Evolutionary conservation across 768 basidiomycete species (phyloP).

Genomic region (Cubamyces lactineus): DNA sequence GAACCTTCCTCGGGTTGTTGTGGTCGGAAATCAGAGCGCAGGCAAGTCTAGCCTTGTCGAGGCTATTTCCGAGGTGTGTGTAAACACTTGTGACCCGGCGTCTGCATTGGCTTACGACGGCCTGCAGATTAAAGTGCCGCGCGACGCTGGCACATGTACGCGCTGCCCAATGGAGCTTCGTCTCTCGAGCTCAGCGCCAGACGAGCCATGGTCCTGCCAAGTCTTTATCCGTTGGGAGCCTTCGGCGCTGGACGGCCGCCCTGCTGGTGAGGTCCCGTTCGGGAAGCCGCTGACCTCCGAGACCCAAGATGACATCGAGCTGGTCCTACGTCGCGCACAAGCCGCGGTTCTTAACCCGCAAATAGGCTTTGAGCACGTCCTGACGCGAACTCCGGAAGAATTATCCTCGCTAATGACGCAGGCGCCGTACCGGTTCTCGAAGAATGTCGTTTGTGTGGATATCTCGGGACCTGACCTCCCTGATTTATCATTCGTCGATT

Average conservation of each 20-base stretch:
- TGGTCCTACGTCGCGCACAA: conserved; percentile 62
- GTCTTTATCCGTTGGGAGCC: conserved; percentile 48
- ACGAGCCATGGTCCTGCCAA: conserved; percentile 32
- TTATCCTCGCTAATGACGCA: neutral
- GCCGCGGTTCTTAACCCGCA: conserved; percentile 58
- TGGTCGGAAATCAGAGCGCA: conserved; percentile 56
- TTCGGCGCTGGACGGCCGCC: conserved; percentile 30
- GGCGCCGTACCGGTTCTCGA: conserved; percentile 26
- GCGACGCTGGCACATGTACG: conserved; percentile 48
- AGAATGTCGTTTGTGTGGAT: conserved; percentile 34
- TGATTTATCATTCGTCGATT: conserved; percentile 34
- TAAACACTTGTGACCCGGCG: conserved; percentile 31
- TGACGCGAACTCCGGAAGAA: conserved; percentile 9
- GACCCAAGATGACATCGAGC: conserved; percentile 44
- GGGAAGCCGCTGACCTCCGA: conserved; percentile 47
- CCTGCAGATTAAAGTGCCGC: conserved; percentile 26
- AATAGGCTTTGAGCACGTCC: conserved; percentile 29
- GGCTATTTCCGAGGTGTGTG: conserved; percentile 54
- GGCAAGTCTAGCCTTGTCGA: conserved; percentile 53
- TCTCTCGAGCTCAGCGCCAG: conserved; percentile 25
- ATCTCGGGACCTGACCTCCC: conserved; percentile 31
- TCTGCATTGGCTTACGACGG: too few species aligned
- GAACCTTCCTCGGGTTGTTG: conserved; percentile 52
- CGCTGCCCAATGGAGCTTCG: conserved; percentile 45
- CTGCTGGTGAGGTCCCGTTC: conserved; percentile 42